Evolutionary conservation across 441 rosid genomes (phyloP).

Genomic region (Lepidium campestre): DNA sequence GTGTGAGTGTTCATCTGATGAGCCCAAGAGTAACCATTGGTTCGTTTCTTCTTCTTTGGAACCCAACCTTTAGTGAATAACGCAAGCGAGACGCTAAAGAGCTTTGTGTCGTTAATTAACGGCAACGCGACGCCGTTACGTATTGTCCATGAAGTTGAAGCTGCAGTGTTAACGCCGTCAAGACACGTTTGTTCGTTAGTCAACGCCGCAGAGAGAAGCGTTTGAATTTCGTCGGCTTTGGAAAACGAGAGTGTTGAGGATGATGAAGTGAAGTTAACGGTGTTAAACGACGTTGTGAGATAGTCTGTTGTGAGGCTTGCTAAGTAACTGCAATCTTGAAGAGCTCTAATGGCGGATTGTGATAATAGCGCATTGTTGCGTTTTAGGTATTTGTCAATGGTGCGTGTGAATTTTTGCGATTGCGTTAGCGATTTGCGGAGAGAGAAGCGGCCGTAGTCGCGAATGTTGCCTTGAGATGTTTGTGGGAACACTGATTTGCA

Average conservation of each 20-base stretch:
- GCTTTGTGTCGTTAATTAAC: conserved; percentile 59
- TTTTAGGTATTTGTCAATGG: conserved; percentile 44
- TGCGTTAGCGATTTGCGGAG: conserved; percentile 56
- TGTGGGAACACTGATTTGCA: conserved; percentile 56
- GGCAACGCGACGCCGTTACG: conserved; percentile 47
- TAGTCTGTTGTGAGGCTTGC: conserved; percentile 57
- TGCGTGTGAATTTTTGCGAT: conserved; percentile 45
- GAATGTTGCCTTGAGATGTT: conserved; percentile 35
- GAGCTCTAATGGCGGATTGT: conserved; percentile 41
- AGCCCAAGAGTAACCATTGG: conserved; percentile 14
- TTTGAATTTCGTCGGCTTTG: conserved; percentile 58
- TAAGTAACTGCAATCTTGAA: conserved; percentile 64
- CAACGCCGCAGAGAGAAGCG: conserved; percentile 50
- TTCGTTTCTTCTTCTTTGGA: conserved; percentile 22
- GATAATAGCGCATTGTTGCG: conserved; percentile 29
- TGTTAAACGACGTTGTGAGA: conserved; percentile 37
- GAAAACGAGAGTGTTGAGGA: conserved; percentile 27
- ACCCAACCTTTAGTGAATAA: conserved; percentile 55
- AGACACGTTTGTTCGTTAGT: conserved; percentile 55
- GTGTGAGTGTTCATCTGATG: conserved; percentile 8
- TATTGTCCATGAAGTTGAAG: conserved; percentile 28
- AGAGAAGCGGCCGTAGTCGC: conserved; percentile 48
- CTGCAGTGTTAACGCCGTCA: conserved; percentile 48
- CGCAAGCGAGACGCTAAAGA: conserved; percentile 70
- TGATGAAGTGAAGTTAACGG: conserved; percentile 32